Conservation (phyloP, 2,329 filamentous ascomycete genomes). For the Fusarium sulawesiense region DNA sequence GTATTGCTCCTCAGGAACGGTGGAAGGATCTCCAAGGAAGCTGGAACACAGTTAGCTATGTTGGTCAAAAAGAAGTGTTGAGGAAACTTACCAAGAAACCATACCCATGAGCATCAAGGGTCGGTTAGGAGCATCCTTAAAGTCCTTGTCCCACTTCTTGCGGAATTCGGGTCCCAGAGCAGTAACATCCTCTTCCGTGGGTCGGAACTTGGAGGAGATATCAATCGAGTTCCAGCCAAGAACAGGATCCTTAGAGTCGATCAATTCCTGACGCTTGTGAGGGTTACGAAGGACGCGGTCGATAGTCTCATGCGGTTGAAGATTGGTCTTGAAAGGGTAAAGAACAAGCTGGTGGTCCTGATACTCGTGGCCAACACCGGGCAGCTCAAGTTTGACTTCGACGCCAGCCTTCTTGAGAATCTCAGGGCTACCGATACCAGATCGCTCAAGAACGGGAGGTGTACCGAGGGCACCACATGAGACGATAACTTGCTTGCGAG, state of each 20-base stretch:
- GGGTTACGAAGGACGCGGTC: constrained; percentile 64
- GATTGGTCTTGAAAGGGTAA: constrained; percentile 59
- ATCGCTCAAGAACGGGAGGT: constrained; percentile 69
- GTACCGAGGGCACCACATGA: constrained; percentile 63
- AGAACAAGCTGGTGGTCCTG: constrained; percentile 67
- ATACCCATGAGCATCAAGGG: constrained; percentile 59
- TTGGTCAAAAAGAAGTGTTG: rapidly evolving
- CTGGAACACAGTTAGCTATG: constrained; percentile 19
- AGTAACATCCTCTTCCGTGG: constrained; percentile 63
- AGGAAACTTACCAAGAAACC: constrained; percentile 41
- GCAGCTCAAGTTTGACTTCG: constrained; percentile 58
- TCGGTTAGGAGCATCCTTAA: constrained; percentile 55
- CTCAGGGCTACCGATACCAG: constrained; percentile 66
- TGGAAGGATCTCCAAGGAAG: constrained; percentile 57
- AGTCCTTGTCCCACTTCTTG: constrained; percentile 66
- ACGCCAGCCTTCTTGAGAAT: constrained; percentile 62
- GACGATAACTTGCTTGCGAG: constrained; percentile 48
- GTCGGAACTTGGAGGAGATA: constrained; percentile 66
- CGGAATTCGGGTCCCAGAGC: constrained; percentile 65
- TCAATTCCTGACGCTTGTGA: constrained; percentile 57
- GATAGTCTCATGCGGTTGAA: constrained; percentile 53
- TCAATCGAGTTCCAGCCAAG: constrained; percentile 70
- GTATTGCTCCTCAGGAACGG: constrained; percentile 59
- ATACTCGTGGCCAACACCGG: constrained; percentile 65
- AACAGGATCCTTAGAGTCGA: constrained; percentile 60